Base-by-base conservation (phyloP, 2,329 filamentous ascomycete species). In the Phaeophleospora eucalypticola region DNA sequence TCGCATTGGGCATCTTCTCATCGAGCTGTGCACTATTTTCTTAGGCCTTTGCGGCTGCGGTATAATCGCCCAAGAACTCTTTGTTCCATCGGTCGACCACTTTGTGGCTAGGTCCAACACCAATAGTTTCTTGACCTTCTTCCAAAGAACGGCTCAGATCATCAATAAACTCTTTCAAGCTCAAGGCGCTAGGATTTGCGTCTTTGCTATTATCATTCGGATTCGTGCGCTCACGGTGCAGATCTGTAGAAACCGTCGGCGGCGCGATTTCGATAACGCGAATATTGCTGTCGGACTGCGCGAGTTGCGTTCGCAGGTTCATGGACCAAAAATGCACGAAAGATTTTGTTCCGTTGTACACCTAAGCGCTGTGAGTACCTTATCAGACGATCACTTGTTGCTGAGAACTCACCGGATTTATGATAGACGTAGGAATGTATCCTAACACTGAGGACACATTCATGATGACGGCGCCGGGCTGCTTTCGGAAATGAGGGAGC, bases 261-360 rank as follows among this genome's bases (percentile, higher is more conserved):
- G 78, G 79, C 36, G 70, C 77, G 54, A 81, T 75, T 61, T 82
- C 77, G 0, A 82, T 67, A 0, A 81, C 74, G 9, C 65, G 68
- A 24, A 81, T 63, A 1, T 66, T 68, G 0, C 67, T 69, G 3
- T 61, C 63, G 0, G 50, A 63, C 10, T 65, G 59, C 36, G 63
- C 57, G 0, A 81, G 61, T 57, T 81, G 78, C 1, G 71, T 71
- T 4, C 78, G 67, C 18, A 82, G 55, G 36, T 76, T 78, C 70
- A 81, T 73, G 19, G 65, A 74, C 70, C 73, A 81, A 59, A 74
- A 80, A 56, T 81, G 77, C 33, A 79, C 32, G 74, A 72, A 82
- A 0, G 77, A 75, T 56, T 82, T 83, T 2, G 76, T 80, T 2
- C 73, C 78, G 56, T 79, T 79, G 62, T 82, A 82, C 1, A 80